A percentile compares a stretch with the other conserved stretches of the same genome.
These are phyloP conservation scores for Fusarium mexicanum DNA, from an alignment of 2,329 filamentous ascomycete species.

Conservation along the genomic window DNA sequence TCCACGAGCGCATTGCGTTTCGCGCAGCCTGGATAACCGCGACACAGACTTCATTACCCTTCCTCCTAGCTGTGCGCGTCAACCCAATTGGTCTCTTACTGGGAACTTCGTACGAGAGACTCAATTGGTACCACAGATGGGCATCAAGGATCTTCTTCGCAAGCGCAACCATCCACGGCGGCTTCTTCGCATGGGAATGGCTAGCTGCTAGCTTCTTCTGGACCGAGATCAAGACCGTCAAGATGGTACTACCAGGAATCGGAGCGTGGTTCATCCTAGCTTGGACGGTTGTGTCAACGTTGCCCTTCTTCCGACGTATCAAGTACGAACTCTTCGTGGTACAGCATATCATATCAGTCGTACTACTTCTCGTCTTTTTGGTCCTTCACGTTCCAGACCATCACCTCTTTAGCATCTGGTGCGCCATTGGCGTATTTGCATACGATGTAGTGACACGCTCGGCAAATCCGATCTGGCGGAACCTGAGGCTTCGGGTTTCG, in stretches of 20 bases:
- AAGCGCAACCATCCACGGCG: conserved; percentile 40
- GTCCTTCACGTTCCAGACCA: conserved; percentile 41
- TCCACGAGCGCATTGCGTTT: conserved; percentile 40
- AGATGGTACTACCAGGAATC: conserved; percentile 42
- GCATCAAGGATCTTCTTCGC: conserved; percentile 36
- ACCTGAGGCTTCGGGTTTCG: conserved; percentile 32
- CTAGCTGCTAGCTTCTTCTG: conserved; percentile 40
- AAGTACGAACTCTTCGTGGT: conserved; percentile 44
- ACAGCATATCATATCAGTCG: conserved; percentile 41
- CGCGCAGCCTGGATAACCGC: conserved; percentile 41
- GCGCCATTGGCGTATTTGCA: conserved; percentile 38
- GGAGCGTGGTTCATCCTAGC: conserved; percentile 41
- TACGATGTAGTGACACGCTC: conserved; percentile 42
- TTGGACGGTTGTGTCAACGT: conserved; percentile 39
- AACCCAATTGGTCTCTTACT: conserved; percentile 40
- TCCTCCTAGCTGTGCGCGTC: conserved; percentile 36
- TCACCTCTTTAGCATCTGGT: conserved; percentile 43
- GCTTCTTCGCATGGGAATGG: conserved; percentile 40
- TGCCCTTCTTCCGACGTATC: conserved; percentile 38
- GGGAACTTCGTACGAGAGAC: conserved; percentile 40
- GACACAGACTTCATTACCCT: conserved; percentile 39
- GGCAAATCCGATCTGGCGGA: conserved; percentile 42
- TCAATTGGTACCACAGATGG: conserved; percentile 43
- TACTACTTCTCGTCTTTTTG: conserved; percentile 34
- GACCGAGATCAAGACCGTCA: conserved; percentile 38